Base-by-base conservation (phyloP, 305 asterid species). In the Nicotiana rustica region DNA sequence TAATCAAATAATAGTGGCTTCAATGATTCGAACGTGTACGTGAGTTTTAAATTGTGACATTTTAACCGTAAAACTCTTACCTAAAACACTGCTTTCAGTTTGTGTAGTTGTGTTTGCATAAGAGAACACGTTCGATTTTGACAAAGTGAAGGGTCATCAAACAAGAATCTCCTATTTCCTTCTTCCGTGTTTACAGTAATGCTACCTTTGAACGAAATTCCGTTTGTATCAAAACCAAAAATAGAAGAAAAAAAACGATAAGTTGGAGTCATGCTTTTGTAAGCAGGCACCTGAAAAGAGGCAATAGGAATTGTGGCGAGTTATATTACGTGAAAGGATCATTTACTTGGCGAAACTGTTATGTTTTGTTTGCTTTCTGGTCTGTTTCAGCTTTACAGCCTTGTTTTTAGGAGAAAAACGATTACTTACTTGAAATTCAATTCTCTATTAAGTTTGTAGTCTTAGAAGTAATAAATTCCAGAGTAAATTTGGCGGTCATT, bases 291-390 rank as follows among this genome's bases (percentile, higher is more conserved):
- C 31, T n/a, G 10, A 12, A n/a, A 19, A 36, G 56, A 21, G n/a
- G 38, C 49, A 3, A 12, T 38, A 7, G 47, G 57, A 49, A 49
- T 49, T 52, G 4, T 52, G 57, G 57, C 25, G 3, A 38, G 13
- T 47, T 71, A 6, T 47, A 21, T 73, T 49, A 73, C 62, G 62
- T 73, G 62, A 21, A 73, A 73, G 61, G 62, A 73, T 70, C 12
- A 1, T 73, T 49, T 73, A 47, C 41, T 73, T 7, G 6, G 49
- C 62, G 25, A 47, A 21, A 12, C 19, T 64, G 38, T 25, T 64
- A 7, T 4, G 2, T 47, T 71, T 71, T 71, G 41, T 21, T 71
- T 44, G 78, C 78, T 71, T 71, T 71, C 36, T 14, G 36, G 35
- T 70, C 13, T 5, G 38, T 71, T 47, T 71, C 61, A 66, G 5